Evolutionary conservation across 75 land plant genomes (phyloP).

Genomic region (Selaginella tamariscina): DNA sequence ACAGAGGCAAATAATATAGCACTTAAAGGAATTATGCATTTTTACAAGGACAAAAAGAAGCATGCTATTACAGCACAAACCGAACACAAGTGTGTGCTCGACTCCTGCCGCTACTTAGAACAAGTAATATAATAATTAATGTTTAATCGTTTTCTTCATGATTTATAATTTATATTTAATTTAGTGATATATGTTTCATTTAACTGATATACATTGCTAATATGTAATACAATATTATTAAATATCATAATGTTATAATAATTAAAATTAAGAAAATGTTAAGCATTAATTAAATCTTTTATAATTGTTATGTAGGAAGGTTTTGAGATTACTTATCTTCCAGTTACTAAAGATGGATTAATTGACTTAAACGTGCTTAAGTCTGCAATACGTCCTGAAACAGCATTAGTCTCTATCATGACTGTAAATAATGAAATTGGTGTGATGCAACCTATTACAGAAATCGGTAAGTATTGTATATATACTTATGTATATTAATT

Average conservation of each 20-base stretch:
- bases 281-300: no score
- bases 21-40: constrained; percentile 85
- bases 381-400: constrained; percentile 68
- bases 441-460: constrained; percentile 83
- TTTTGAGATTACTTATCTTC: constrained; percentile 83
- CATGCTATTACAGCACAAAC: constrained; percentile 96
- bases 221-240: no score
- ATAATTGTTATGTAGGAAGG: no score
- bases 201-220: no score
- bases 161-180: no score
- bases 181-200: no score
- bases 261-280: no score
- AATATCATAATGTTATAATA: no score
- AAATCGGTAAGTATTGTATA: no score
- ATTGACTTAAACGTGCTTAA: constrained; percentile 49
- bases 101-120: constrained; percentile 90
- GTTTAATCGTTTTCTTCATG: no score
- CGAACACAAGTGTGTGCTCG: constrained; percentile 98
- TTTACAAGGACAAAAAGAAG: constrained; percentile 60
- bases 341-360: constrained; percentile 69
- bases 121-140: no score
- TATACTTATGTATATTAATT: no score
- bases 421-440: constrained; percentile 96
- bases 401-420: constrained; percentile 83
- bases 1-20: constrained; percentile 96